Percentiles rank a stretch among this genome's conserved stretches.
Evolutionary conservation across 495 filamentous ascomycete genomes (phyloP).

Genomic region (Bombardia bombarda): DNA sequence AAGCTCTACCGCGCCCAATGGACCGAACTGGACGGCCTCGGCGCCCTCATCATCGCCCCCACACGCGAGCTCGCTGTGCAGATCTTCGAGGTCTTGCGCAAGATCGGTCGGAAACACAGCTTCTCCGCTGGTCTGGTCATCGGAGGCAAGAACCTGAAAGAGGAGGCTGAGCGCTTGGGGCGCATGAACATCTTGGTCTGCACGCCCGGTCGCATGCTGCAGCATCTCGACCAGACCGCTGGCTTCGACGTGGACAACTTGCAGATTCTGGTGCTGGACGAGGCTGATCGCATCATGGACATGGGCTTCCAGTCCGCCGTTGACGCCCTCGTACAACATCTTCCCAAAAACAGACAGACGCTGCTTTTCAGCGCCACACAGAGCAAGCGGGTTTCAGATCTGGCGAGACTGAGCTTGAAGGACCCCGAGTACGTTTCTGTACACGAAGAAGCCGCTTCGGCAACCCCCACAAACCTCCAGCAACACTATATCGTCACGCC

Average conservation of each 20-base stretch:
- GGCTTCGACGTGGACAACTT: constrained; percentile 84
- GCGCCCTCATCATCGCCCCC: constrained; percentile 86
- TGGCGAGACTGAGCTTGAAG: constrained; percentile 77
- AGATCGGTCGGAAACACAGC: constrained; percentile 78
- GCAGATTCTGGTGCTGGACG: constrained; percentile 89
- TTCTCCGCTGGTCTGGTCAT: constrained; percentile 94
- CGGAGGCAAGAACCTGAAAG: constrained; percentile 83
- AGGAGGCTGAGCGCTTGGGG: constrained; percentile 78
- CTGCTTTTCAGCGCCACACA: constrained; percentile 95
- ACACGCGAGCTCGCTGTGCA: constrained; percentile 94
- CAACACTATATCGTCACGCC: constrained; percentile 88
- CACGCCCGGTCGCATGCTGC: constrained; percentile 89
- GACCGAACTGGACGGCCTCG: constrained; percentile 84
- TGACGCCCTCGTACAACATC: constrained; percentile 88
- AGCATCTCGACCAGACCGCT: constrained; percentile 93
- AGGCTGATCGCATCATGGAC: constrained; percentile 94
- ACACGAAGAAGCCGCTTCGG: constrained; percentile 71
- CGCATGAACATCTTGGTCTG: constrained; percentile 98
- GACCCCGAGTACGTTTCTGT: constrained; percentile 94
- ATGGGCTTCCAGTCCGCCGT: constrained; percentile 92
- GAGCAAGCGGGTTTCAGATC: constrained; percentile 85
- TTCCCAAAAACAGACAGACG: constrained; percentile 82
- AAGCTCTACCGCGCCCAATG: constrained; percentile 88
- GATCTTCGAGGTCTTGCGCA: constrained; percentile 91
- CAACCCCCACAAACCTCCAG: constrained; percentile 76